Conservation (phyloP, 139 green algal species). For the Ulvella scutata region DNA sequence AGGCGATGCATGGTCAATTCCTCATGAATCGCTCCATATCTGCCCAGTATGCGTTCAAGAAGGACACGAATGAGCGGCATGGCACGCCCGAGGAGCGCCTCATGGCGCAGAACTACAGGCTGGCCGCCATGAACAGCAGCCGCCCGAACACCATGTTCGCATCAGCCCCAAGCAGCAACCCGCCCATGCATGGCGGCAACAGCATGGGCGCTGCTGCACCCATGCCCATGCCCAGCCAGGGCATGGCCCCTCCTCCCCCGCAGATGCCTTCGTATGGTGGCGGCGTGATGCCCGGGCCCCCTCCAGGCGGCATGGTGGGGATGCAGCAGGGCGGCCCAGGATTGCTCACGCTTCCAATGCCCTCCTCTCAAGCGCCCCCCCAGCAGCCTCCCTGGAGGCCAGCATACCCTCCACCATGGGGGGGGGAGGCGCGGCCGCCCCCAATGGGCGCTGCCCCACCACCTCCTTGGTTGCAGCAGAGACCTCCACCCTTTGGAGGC, state of each 20-base stretch:
- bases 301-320: background rate
- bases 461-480: slow-evolving; percentile 8
- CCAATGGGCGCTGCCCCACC: background rate
- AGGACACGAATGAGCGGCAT: slow-evolving; percentile 93
- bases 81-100: slow-evolving; percentile 83
- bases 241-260: background rate
- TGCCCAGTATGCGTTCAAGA: slow-evolving; percentile 93
- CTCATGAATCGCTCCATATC: slow-evolving; percentile 79
- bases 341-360: background rate
- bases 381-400: background rate
- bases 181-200: too few relatives aligned
- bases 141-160: slow-evolving; percentile 82
- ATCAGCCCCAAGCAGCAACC: slow-evolving; percentile 24
- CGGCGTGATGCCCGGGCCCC: background rate
- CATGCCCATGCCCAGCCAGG: background rate
- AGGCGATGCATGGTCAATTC: slow-evolving; percentile 94
- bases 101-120: slow-evolving; percentile 66
- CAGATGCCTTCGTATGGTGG: background rate
- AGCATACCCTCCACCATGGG: background rate
- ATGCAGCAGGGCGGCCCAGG: background rate
- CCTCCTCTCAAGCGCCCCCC: background rate
- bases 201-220: background rate
- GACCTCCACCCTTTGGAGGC: background rate
- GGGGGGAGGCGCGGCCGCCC: background rate
- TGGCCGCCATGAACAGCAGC: slow-evolving; percentile 25